Conservation (phyloP, 1,139 yeast genomes). For the Lodderomyces margitis region DNA sequence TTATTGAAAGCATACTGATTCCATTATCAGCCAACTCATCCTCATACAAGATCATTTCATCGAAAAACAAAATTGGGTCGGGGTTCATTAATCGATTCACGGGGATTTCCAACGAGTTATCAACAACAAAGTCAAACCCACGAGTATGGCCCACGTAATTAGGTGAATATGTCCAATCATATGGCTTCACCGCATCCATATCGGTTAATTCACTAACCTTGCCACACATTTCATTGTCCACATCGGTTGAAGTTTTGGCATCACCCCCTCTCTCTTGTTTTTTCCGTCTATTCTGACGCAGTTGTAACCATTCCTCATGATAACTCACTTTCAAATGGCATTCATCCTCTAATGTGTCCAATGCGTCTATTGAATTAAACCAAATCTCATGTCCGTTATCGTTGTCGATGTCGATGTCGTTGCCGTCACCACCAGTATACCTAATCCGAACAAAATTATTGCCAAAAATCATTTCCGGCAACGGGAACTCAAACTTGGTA, state of each 20-base stretch:
- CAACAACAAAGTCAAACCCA: conserved; percentile 11
- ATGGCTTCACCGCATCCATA: conserved; percentile 57
- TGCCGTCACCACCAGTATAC: conserved; percentile 21
- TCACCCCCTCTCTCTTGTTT: conserved; percentile 5
- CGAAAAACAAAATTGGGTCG: conserved; percentile 86
- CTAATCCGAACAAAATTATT: conserved; percentile 63
- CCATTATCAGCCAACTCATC: conserved; percentile 98
- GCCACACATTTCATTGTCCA: conserved; percentile 26
- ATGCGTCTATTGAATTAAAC: conserved; percentile 79
- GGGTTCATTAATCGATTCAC: conserved; percentile 64
- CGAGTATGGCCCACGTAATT: conserved; percentile 61
- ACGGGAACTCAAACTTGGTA: conserved; percentile 65
- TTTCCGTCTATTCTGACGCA: conserved; percentile 40
- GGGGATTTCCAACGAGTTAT: conserved; percentile 50
- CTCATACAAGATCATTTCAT: conserved; percentile 84
- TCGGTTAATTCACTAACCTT: conserved; percentile 42
- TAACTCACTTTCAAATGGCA: conserved; percentile 65
- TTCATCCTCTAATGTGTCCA: conserved; percentile 55
- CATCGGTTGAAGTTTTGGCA: conserved; percentile 14
- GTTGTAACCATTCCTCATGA: conserved; percentile 82
- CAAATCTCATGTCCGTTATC: conserved; percentile 29
- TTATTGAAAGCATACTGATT: conserved; percentile 69
- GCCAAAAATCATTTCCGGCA: conserved; percentile 99
- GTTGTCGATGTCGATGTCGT: background rate
- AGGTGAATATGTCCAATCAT: conserved; percentile 95